phyloP scores from a whole-genome alignment of 2,329 filamentous ascomycete species.

The Claviceps cyperi region DNA sequence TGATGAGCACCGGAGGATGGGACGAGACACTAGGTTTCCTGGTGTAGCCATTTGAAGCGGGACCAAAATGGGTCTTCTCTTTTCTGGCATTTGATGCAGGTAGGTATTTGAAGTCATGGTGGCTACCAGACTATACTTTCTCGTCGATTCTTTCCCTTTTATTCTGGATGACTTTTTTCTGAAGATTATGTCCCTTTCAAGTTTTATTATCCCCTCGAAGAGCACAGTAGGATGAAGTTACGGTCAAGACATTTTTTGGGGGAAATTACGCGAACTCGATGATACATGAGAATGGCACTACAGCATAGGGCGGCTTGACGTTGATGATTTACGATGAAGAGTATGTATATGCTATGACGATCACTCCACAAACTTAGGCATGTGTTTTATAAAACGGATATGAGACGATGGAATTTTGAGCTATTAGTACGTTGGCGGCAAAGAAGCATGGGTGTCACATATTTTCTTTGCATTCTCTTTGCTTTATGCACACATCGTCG shows the following conservation, averaged over 20 bases:
- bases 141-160: background rate
- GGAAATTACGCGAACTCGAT: background rate
- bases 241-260: background rate
- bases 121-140: too few species aligned
- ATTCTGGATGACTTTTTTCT: background rate
- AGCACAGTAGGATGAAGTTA: background rate
- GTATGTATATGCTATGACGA: background rate
- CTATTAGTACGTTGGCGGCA: too few species aligned
- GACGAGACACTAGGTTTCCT: constrained; percentile 54
- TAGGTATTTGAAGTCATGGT: too few species aligned
- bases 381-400: background rate
- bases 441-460: too few species aligned
- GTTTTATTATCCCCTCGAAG: background rate
- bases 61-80: background rate
- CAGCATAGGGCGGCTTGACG: background rate
- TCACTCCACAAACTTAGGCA: background rate
- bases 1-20: constrained; percentile 73
- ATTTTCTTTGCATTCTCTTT: too few species aligned
- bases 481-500: too few species aligned
- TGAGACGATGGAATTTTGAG: too few species aligned
- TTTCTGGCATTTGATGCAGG: too few species aligned
- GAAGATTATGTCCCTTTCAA: background rate
- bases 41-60: constrained; percentile 18
- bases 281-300: background rate
- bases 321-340: too few species aligned